Percentiles rank a stretch among this genome's conserved stretches.
phyloP scores from a whole-genome alignment of 208 protist species.

The Trypanosoma lewisi region DNA sequence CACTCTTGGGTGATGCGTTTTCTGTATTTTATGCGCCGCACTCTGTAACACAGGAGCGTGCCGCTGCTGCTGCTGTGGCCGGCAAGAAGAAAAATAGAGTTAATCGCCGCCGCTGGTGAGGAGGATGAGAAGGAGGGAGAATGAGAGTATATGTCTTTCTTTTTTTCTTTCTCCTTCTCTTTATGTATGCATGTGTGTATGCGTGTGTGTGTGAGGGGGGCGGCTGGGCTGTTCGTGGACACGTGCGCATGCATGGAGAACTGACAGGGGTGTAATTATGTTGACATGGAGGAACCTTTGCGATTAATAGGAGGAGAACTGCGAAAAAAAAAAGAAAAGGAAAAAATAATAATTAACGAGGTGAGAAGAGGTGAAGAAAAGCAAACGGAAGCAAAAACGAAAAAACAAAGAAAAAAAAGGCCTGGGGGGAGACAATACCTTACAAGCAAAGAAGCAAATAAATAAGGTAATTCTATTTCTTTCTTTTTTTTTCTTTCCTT shows the following conservation, averaged over 20 bases:
- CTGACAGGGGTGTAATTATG: too few relatives aligned
- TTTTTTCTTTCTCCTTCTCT: too few relatives aligned
- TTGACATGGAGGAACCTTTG: too few relatives aligned
- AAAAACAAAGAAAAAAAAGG: not conserved
- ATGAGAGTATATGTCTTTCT: too few relatives aligned
- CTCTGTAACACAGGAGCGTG: constrained; percentile 56
- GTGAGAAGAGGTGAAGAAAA: too few relatives aligned
- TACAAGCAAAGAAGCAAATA: not conserved
- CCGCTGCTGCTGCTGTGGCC: constrained; percentile 38
- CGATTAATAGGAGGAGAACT: too few relatives aligned
- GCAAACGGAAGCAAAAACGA: not conserved
- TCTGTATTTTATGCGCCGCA: constrained; percentile 55
- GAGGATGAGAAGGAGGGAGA: not conserved
- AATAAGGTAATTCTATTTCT: not conserved
- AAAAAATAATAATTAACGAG: too few relatives aligned
- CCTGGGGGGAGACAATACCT: not conserved
- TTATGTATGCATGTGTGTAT: constrained; percentile 1
- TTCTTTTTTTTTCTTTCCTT: not conserved
- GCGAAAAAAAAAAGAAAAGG: too few relatives aligned
- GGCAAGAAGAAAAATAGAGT: constrained; percentile 51
- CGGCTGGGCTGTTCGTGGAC: not conserved
- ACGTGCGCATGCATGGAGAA: too few relatives aligned
- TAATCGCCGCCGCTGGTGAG: constrained; percentile 34
- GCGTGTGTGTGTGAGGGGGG: too few relatives aligned
- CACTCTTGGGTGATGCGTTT: constrained; percentile 55